Evolutionary conservation across 208 protist species (phyloP).

Genomic region (Acanthamoeba sp.): DNA sequence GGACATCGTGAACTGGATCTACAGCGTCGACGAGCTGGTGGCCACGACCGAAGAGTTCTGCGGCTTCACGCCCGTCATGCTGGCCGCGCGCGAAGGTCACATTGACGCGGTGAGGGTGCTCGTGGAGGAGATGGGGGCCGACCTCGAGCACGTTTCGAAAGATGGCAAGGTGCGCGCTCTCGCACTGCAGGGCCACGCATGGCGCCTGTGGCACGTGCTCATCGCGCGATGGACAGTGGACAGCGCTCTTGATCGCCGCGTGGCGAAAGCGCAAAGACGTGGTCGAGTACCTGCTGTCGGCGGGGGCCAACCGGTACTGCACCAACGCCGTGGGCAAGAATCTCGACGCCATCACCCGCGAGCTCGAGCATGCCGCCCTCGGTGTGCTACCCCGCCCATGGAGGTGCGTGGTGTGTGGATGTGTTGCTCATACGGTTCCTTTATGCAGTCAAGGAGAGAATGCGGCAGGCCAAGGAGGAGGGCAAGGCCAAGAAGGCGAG

Average conservation of each 20-base stretch:
- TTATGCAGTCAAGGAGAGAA: neutral
- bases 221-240: neutral
- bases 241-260: neutral
- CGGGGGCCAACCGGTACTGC: neutral
- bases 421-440: neutral
- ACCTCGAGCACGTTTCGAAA: neutral
- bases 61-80: slow-evolving; percentile 26
- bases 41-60: neutral
- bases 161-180: slow-evolving; percentile 3
- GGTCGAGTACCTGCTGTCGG: neutral
- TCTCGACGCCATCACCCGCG: neutral
- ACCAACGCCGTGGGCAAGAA: neutral
- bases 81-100: slow-evolving; percentile 16
- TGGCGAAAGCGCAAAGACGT: neutral
- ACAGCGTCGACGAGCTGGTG: slow-evolving; percentile 2
- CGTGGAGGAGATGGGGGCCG: neutral
- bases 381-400: neutral
- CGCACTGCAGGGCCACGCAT: neutral
- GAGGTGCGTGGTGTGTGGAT: no score
- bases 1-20: neutral
- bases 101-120: neutral
- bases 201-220: neutral
- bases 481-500: neutral
- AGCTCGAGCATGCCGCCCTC: neutral
- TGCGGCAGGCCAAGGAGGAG: neutral